These are phyloP conservation scores for Yarrowia yakushimensis DNA, from an alignment of 805 yeast genomes.

Conservation along the genomic window DNA sequence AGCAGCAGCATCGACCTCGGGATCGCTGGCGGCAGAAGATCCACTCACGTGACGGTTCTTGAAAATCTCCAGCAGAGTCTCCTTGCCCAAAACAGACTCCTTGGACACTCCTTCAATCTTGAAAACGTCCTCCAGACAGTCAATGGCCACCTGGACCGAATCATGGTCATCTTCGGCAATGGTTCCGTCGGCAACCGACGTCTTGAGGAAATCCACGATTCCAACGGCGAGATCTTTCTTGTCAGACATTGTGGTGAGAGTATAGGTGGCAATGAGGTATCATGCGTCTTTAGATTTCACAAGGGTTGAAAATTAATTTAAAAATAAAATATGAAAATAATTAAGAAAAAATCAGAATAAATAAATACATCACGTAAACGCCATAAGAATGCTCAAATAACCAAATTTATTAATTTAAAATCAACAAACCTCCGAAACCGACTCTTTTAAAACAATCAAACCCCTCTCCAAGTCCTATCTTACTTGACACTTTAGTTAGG, in stretches of 20 bases:
- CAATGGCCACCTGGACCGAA: slow-evolving; percentile 89
- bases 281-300: too few species aligned
- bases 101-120: slow-evolving; percentile 52
- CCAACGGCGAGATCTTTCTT: slow-evolving; percentile 52
- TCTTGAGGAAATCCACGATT: slow-evolving; percentile 66
- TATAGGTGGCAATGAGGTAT: too few species aligned
- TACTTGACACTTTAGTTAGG: background rate
- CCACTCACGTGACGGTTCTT: slow-evolving; percentile 29
- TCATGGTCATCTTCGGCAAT: slow-evolving; percentile 78
- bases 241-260: slow-evolving; percentile 17
- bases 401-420: too few species aligned
- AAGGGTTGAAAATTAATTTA: too few species aligned
- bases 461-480: background rate
- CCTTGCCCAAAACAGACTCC: slow-evolving; percentile 33
- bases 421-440: too few species aligned
- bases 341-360: too few species aligned
- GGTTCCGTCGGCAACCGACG: slow-evolving; percentile 55
- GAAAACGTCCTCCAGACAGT: slow-evolving; percentile 86
- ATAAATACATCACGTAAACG: too few species aligned
- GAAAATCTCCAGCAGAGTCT: slow-evolving; percentile 51
- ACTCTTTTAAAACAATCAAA: too few species aligned
- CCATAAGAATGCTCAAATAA: too few species aligned
- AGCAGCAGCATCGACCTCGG: background rate
- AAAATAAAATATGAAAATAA: too few species aligned
- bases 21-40: slow-evolving; percentile 1